Percentiles rank a stretch among this genome's conserved stretches.
These are phyloP conservation scores for Buddleja alternifolia DNA, from an alignment of 257 asterid species.

Conservation along the genomic window DNA sequence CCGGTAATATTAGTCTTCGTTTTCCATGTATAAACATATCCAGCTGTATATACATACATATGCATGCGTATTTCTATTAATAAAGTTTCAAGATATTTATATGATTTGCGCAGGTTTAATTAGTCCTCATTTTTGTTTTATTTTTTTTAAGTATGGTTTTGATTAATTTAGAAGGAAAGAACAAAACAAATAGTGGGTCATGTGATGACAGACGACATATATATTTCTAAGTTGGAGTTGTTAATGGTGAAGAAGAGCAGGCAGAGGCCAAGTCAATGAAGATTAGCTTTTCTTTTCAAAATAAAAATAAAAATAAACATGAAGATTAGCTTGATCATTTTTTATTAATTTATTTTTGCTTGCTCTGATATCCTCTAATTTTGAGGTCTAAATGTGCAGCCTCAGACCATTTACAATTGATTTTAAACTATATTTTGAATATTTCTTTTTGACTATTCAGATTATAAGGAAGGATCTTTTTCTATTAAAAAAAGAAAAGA, in stretches of 20 bases:
- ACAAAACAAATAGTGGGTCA: background rate
- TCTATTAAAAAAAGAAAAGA: conserved; percentile 5
- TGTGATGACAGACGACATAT: conserved; percentile 1
- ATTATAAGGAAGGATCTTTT: background rate
- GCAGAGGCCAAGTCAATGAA: conserved; percentile 20
- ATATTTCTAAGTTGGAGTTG: conserved; percentile 15
- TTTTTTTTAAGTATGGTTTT: background rate
- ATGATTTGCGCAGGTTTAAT: conserved; percentile 15
- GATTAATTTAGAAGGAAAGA: background rate
- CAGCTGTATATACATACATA: background rate
- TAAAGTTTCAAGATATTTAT: background rate
- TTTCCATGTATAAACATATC: too few relatives aligned
- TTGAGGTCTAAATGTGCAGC: conserved; percentile 5
- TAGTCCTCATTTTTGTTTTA: background rate
- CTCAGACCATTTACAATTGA: background rate
- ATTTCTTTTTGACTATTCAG: conserved; percentile 14
- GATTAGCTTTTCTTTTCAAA: conserved; percentile 24
- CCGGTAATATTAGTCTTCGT: too few relatives aligned
- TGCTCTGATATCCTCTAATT: conserved; percentile 26
- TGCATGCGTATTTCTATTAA: conserved; percentile 26
- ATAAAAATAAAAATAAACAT: too few relatives aligned
- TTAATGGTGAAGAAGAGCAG: conserved; percentile 13
- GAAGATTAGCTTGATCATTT: too few relatives aligned
- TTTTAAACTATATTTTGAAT: conserved; percentile 15
- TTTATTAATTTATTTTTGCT: conserved; percentile 9